Evolutionary conservation across 2,329 filamentous ascomycete species (phyloP).

Genomic region (Tricladium varicosporioides): DNA sequence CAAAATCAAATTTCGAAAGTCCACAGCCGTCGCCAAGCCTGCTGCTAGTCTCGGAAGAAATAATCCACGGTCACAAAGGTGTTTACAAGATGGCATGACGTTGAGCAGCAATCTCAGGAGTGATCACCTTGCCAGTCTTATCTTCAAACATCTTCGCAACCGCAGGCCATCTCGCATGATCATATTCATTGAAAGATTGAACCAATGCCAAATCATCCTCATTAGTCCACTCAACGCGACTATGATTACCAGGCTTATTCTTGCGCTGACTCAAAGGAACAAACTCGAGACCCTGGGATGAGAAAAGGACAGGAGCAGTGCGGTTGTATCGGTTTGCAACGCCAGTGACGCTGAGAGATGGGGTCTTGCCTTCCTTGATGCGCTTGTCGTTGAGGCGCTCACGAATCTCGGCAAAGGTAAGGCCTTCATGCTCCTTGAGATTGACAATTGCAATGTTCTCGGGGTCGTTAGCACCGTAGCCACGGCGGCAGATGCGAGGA

Average conservation of each 20-base stretch:
- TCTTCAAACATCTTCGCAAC: too few species aligned
- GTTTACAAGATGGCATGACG: too few species aligned
- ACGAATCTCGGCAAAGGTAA: slow-evolving; percentile 25
- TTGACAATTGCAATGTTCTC: slow-evolving; percentile 34
- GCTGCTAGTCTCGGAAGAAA: too few species aligned
- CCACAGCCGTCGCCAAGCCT: too few species aligned
- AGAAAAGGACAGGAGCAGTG: slow-evolving; percentile 32
- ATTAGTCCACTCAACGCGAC: slow-evolving; percentile 17
- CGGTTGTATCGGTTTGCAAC: slow-evolving; percentile 32
- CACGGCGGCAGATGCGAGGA: slow-evolving; percentile 18
- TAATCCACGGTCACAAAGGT: too few species aligned
- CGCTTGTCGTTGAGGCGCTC: slow-evolving; percentile 24
- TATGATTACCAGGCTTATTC: slow-evolving; percentile 2
- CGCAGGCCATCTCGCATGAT: too few species aligned
- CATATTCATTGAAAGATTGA: neutral
- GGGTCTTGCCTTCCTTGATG: slow-evolving; percentile 17
- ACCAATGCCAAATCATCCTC: slow-evolving; percentile 5
- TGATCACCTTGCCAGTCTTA: too few species aligned
- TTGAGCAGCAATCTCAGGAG: too few species aligned
- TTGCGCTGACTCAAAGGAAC: slow-evolving; percentile 23
- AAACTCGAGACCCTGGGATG: slow-evolving; percentile 25
- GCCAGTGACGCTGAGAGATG: slow-evolving; percentile 23
- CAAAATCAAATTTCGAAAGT: too few species aligned
- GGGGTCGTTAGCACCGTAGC: slow-evolving; percentile 32
- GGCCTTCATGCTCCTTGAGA: slow-evolving; percentile 23